These are phyloP conservation scores for Fusarium xylarioides DNA, from an alignment of 2,329 filamentous ascomycete genomes.

Conservation along the genomic window DNA sequence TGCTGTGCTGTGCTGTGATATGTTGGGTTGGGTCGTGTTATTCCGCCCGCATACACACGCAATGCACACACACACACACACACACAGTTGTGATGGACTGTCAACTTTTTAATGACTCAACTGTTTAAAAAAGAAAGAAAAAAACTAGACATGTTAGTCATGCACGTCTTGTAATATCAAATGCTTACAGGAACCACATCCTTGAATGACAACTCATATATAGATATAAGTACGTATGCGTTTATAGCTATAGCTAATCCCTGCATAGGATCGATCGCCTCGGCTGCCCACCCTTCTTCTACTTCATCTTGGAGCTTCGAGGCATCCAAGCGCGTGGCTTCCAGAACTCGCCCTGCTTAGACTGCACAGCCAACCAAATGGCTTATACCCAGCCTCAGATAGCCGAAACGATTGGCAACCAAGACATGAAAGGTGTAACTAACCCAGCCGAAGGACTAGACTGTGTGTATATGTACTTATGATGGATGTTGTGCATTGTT, in stretches of 20 bases:
- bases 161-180: neutral
- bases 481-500: neutral
- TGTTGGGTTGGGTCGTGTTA: neutral
- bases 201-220: slow-evolving; percentile 8
- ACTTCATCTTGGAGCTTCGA: neutral
- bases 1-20: neutral
- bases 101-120: neutral
- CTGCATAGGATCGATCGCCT: slow-evolving; percentile 15
- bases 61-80: neutral
- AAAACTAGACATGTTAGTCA: neutral
- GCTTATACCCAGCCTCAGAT: neutral
- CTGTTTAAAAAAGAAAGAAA: neutral
- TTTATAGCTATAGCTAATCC: neutral
- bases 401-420: slow-evolving; percentile 6
- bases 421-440: neutral
- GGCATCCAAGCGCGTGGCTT: slow-evolving; percentile 11
- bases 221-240: too few species aligned
- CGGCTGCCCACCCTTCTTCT: slow-evolving; percentile 2
- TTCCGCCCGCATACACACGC: neutral
- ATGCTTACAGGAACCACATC: neutral
- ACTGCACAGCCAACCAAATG: neutral
- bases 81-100: neutral
- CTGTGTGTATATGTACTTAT: neutral
- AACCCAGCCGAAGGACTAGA: neutral
- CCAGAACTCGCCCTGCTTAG: slow-evolving; percentile 15